A percentile compares a stretch with the other conserved stretches of the same genome.
Evolutionary conservation across 805 yeast genomes (phyloP).

Genomic region (Cyberlindnera subsufficiens): DNA sequence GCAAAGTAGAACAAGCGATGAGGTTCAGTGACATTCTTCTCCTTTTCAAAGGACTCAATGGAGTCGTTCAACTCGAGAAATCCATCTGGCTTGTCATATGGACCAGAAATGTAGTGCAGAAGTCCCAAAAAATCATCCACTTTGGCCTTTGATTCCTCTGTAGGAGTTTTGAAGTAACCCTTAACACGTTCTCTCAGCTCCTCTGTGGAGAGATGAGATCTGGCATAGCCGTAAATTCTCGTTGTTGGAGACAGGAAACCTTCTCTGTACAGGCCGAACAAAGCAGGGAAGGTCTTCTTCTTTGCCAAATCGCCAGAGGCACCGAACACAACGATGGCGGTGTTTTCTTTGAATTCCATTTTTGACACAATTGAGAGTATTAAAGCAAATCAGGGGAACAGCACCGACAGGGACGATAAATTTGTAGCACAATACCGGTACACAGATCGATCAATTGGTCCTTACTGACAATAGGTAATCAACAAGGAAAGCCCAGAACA

Average conservation of each 20-base stretch:
- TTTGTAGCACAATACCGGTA: too few relatives aligned
- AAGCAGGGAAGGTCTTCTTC: conserved; percentile 89
- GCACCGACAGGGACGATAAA: too few relatives aligned
- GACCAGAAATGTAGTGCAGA: conserved; percentile 67
- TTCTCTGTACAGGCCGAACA: conserved; percentile 70
- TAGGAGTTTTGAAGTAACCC: conserved; percentile 53
- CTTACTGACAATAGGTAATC: too few relatives aligned
- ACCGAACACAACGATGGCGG: conserved; percentile 79
- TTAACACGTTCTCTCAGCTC: conserved; percentile 66
- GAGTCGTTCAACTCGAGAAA: conserved; percentile 48
- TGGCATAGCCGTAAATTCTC: conserved; percentile 86
- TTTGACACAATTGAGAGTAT: conserved; percentile 2
- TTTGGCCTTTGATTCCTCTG: conserved; percentile 34
- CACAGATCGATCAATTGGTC: too few relatives aligned
- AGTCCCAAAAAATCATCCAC: conserved; percentile 60
- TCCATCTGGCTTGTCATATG: conserved; percentile 79
- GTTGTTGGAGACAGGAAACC: conserved; percentile 68
- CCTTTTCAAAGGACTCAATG: conserved; percentile 55
- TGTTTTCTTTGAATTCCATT: conserved; percentile 52
- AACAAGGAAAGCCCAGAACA: too few relatives aligned
- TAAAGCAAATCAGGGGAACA: background rate
- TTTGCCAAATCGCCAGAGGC: conserved; percentile 95
- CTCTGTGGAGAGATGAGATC: conserved; percentile 64
- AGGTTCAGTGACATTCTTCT: conserved; percentile 39
- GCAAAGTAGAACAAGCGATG: conserved; percentile 91